Evolutionary conservation across 1,284 basidiomycete genomes (phyloP), one percentile per base, ranked within the genome.

Genomic region (Lignosus rhinocerotis): DNA sequence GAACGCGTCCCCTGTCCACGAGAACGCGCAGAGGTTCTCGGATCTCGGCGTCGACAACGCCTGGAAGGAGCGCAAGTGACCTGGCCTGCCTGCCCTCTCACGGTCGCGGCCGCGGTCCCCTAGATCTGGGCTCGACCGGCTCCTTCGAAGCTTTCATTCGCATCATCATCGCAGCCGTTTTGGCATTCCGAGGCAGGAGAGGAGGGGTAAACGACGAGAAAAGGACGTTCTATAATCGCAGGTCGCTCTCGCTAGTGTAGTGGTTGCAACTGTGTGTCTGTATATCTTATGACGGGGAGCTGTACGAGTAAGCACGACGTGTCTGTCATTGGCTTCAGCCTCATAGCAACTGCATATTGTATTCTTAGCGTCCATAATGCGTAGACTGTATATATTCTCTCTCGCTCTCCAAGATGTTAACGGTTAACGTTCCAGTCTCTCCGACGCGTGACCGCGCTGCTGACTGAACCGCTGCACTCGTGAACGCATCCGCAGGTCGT

Each of bases 1-100:
- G 60, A 84, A 82, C 64, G 76, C 78, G 9, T 76, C 72, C 76
- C 79, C 21, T 72, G 77, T 58, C 70, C 54, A 36, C 64, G 75
- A 44, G 73, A 67, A 21, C 48, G 78, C 76, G n/a, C 75, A 77
- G 67, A 72, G 74, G 61, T 79, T 75, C 71, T 77, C 77, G 49
- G 79, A 74, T 66, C 70, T 74, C 58, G 82, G 78, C 49, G 67
- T 79, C 48, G 69, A 78, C 60, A 74, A 75, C 44, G 78, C 77
- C 53, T 80, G 79, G 80, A 79, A 78, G 72, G 66, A 70, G 62
- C 72, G 78, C 64, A 80, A 78, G 55, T 64, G 60, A 65, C 8
- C 52, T 54, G 43, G 38, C 30, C 10, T 8, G 33, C 12, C 33
- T 32, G n/a, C 33, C 16, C 8, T 12, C 34, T n/a, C 30, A 33